These are phyloP conservation scores for Penicillium olsonii DNA, from an alignment of 2,329 filamentous ascomycete genomes.

Conservation along the genomic window DNA sequence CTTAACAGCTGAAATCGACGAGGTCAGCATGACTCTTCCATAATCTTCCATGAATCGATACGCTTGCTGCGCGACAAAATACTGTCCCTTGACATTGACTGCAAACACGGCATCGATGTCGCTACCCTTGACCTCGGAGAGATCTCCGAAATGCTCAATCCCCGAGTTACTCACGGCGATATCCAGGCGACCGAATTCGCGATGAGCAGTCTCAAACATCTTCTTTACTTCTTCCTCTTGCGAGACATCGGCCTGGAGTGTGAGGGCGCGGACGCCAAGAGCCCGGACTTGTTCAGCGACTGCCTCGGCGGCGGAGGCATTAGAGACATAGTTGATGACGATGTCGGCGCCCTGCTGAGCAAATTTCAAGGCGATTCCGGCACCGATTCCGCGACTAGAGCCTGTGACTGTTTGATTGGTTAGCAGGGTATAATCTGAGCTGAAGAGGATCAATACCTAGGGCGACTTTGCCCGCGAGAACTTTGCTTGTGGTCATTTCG, in stretches of 20 bases:
- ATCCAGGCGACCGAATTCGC: slow-evolving; percentile 20
- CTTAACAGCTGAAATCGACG: slow-evolving; percentile 25
- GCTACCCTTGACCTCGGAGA: slow-evolving; percentile 13
- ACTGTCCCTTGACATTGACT: slow-evolving; percentile 26
- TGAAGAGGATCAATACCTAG: slow-evolving; percentile 11
- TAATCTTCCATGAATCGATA: slow-evolving; percentile 21
- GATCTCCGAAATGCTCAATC: slow-evolving; percentile 21
- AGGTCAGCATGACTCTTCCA: slow-evolving; percentile 23
- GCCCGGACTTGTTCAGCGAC: slow-evolving; percentile 14
- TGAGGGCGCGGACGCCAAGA: slow-evolving; percentile 15
- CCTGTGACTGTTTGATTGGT: slow-evolving; percentile 17
- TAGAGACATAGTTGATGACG: slow-evolving; percentile 21
- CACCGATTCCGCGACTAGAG: slow-evolving; percentile 25
- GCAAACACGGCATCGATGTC: slow-evolving; percentile 25
- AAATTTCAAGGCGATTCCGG: slow-evolving; percentile 22
- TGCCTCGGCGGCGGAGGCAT: slow-evolving; percentile 13
- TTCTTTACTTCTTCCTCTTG: slow-evolving; percentile 15
- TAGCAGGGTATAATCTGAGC: background rate
- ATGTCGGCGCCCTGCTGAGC: slow-evolving; percentile 20
- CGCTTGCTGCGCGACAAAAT: slow-evolving; percentile 25
- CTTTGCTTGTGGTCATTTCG: slow-evolving; percentile 17
- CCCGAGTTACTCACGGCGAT: slow-evolving; percentile 26
- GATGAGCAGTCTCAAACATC: slow-evolving; percentile 18
- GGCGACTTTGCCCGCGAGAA: slow-evolving; percentile 23
- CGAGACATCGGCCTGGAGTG: slow-evolving; percentile 23